Evolutionary conservation across 1,284 basidiomycete genomes (phyloP).

Genomic region (Golubevia pallescens): DNA sequence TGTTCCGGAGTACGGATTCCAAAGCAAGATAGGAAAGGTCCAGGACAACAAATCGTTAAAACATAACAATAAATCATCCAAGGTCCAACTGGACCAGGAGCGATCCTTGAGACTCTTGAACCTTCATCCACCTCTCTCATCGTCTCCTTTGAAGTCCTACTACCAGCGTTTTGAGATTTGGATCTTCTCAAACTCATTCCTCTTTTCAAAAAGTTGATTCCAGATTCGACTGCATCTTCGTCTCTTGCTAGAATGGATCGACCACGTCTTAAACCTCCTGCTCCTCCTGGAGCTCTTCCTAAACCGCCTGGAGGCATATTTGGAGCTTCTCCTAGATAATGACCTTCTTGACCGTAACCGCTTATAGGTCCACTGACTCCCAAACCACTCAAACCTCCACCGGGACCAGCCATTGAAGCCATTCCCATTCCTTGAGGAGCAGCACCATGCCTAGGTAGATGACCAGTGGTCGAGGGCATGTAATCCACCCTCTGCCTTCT

Average conservation of each 20-base stretch:
- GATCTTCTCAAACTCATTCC: constrained; percentile 56
- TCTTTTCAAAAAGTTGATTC: constrained; percentile 61
- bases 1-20: constrained; percentile 90
- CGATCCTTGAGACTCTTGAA: constrained; percentile 32
- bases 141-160: constrained; percentile 28
- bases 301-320: constrained; percentile 45
- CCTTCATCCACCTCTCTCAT: constrained; percentile 35
- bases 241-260: constrained; percentile 62
- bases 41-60: constrained; percentile 82
- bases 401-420: constrained; percentile 45
- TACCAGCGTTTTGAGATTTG: constrained; percentile 20
- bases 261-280: constrained; percentile 41
- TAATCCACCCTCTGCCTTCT: constrained; percentile 50
- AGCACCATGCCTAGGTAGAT: constrained; percentile 59
- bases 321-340: too few species aligned
- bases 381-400: constrained; percentile 59
- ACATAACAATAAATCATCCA: constrained; percentile 97
- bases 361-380: constrained; percentile 27
- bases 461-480: constrained; percentile 61
- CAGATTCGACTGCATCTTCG: constrained; percentile 59
- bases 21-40: constrained; percentile 67
- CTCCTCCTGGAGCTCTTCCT: constrained; percentile 23
- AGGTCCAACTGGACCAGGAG: constrained; percentile 78
- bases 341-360: constrained; percentile 8
- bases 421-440: constrained; percentile 38